Base-by-base conservation (phyloP, 2,329 filamentous ascomycete genomes). In the Periconia sp. region DNA sequence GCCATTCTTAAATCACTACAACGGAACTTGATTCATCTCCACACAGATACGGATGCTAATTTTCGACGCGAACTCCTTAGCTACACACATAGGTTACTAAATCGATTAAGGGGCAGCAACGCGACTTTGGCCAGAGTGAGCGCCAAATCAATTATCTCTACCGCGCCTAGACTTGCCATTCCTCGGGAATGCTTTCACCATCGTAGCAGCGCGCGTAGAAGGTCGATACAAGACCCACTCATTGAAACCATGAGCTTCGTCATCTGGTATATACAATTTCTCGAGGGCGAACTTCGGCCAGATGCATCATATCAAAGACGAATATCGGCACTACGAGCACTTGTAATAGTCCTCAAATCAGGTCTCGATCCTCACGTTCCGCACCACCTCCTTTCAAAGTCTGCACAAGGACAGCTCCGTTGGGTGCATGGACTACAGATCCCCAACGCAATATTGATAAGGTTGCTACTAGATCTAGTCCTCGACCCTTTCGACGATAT, bases 401-500 rank as follows among this genome's bases (percentile, higher is more conserved):
- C 74, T 10, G 79, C 78, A 3, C 68, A 73, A 19, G 73, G 75
- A 23, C 72, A 78, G 40, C 54, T 72, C 3, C 70, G 67, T 23
- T 84, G 81, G 80, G 71, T 73, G 4, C 74, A 78, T 44, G 61
- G 70, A 15, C 43, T 80, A 10, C 63, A 72, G 3, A 65, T 83
- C 4, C 69, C 79, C 13, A 69, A 65, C 36, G 9, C 34, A 2
- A 51, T 53, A 3, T 37, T 86, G 73, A 70, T 82, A 9, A 78
- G 87, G 34, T 75, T 85, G 4, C 73, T 97, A 5, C 73, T 92
- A 11, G 90, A 96, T 65, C 80, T 96, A 16, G 71, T 95, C 6
- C 77, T 95, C 62, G 89, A 99, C 58, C 89, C 92, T 0, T 99
- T 95, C 60, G 94, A 97, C 43, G 94, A 99, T 67, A 88, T 97